These are phyloP conservation scores for Trichomonascaceae sp. DNA, from an alignment of 1,139 yeast species.

Conservation along the genomic window DNA sequence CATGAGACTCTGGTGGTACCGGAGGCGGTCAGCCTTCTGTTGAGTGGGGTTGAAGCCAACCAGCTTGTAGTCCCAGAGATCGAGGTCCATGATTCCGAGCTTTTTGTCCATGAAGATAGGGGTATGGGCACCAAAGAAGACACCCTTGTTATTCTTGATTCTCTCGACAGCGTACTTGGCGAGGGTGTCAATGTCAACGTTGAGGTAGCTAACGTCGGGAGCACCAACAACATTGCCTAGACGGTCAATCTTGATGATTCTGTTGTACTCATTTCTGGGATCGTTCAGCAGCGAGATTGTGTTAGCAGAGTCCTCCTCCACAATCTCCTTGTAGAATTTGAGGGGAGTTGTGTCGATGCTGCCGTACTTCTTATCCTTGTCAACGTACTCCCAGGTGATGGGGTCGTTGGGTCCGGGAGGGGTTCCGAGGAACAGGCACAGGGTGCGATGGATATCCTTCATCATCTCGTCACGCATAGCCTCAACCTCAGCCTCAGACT, in stretches of 20 bases:
- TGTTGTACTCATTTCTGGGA: slow-evolving; percentile 58
- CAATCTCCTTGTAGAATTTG: slow-evolving; percentile 44
- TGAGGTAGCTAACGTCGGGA: slow-evolving; percentile 54
- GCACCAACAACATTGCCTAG: slow-evolving; percentile 62
- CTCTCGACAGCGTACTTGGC: slow-evolving; percentile 51
- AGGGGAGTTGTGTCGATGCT: slow-evolving; percentile 45
- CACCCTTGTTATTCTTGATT: slow-evolving; percentile 59
- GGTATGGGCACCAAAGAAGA: slow-evolving; percentile 77
- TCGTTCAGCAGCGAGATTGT: slow-evolving; percentile 63
- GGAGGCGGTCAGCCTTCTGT: slow-evolving; percentile 45
- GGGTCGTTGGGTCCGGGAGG: slow-evolving; percentile 63
- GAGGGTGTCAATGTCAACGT: slow-evolving; percentile 45
- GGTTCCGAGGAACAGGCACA: slow-evolving; percentile 56
- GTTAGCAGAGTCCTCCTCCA: slow-evolving; percentile 38
- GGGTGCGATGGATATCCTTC: slow-evolving; percentile 47
- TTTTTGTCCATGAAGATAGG: slow-evolving; percentile 49
- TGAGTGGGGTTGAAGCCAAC: slow-evolving; percentile 35
- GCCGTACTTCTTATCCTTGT: slow-evolving; percentile 54
- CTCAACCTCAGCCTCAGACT: slow-evolving; percentile 17
- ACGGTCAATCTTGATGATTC: slow-evolving; percentile 54
- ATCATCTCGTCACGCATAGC: slow-evolving; percentile 37
- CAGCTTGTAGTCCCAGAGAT: slow-evolving; percentile 51
- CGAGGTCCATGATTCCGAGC: slow-evolving; percentile 57
- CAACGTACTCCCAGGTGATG: slow-evolving; percentile 61
- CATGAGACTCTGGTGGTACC: slow-evolving; percentile 51